Base-by-base conservation (phyloP, 2,329 filamentous ascomycete species). In the Esteya vermicola region DNA sequence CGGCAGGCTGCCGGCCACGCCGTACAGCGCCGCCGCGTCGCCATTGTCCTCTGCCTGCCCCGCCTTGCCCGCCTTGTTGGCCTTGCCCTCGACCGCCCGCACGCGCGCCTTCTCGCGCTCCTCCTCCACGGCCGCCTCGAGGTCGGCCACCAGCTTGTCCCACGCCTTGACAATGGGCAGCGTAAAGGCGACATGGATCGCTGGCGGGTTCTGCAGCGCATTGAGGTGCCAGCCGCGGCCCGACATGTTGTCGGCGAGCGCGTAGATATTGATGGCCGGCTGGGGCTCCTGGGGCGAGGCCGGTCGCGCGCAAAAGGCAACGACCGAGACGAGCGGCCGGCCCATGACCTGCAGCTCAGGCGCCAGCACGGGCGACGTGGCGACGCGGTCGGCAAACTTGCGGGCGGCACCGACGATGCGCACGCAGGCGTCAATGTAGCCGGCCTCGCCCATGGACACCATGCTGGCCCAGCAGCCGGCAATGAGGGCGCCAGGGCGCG, bases 391-490 rank as follows among this genome's bases (percentile, higher is more conserved):
- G 47, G 78, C 78, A 50, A 98, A 81, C 56, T 81, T 81, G 67
- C 89, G 89, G 47, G 88, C 73, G 1, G 84, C 74, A 45, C 84
- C 84, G 6, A 98, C 85, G 50, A 98, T 96, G 55, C 82, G 76
- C 54, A 80, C 76, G 59, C 88, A 95, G 7, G 85, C 78, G 45
- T 84, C 77, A 22, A 94, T 70, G 60, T 98, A 98, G 6, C 91
- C 91, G 22, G 73, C 66, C 59, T 94, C 85, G 46, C 91, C 91
- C 23, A 93, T 75, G 39, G 70, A 75, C 80, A 98, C 88, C 54
- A 98, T 67, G 58, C 78, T 85, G 2, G 88, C 79, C 91, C 93
- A 98, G 67, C 88, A 94, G 36, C 84, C 89, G 1, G 91, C 91
- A 49, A 98, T 98, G 41, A 98, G 69, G 2, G 91, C 88, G 35